Evolutionary conservation across 2,329 filamentous ascomycete species (phyloP).

Genomic region (Grosmannia serpens): DNA sequence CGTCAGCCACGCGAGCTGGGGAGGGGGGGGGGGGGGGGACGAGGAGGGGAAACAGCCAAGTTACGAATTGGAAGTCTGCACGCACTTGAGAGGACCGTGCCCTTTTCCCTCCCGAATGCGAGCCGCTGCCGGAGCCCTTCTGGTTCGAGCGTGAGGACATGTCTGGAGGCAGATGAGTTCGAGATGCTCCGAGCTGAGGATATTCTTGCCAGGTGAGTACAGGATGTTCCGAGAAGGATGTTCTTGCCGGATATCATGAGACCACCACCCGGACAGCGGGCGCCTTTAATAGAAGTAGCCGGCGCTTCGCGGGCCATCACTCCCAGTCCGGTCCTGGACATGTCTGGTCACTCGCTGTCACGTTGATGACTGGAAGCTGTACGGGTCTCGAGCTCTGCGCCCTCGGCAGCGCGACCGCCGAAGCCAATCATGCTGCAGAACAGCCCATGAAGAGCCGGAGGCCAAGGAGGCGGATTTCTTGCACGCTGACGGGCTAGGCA

Average conservation of each 20-base stretch:
- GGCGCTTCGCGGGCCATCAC: neutral
- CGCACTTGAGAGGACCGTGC: constrained; percentile 19
- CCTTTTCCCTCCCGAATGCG: constrained; percentile 13
- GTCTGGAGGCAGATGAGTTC: too few species aligned
- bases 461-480: neutral
- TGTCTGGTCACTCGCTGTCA: neutral
- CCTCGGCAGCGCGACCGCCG: neutral
- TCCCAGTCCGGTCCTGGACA: too few species aligned
- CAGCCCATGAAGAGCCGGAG: neutral
- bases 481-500: neutral
- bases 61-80: constrained; percentile 19
- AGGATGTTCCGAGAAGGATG: too few species aligned
- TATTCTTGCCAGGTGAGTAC: too few species aligned
- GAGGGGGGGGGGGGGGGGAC: neutral
- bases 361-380: neutral
- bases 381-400: neutral
- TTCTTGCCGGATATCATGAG: too few species aligned
- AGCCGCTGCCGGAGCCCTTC: constrained; percentile 8
- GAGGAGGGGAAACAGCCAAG: neutral
- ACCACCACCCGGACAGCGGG: too few species aligned
- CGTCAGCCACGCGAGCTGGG: neutral
- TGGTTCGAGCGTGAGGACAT: constrained; percentile 19
- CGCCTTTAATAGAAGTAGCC: neutral
- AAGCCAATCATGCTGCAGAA: neutral
- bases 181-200: too few species aligned